Evolutionary conservation across 2,329 filamentous ascomycete genomes (phyloP).

Genomic region (Phialophora verrucosa): DNA sequence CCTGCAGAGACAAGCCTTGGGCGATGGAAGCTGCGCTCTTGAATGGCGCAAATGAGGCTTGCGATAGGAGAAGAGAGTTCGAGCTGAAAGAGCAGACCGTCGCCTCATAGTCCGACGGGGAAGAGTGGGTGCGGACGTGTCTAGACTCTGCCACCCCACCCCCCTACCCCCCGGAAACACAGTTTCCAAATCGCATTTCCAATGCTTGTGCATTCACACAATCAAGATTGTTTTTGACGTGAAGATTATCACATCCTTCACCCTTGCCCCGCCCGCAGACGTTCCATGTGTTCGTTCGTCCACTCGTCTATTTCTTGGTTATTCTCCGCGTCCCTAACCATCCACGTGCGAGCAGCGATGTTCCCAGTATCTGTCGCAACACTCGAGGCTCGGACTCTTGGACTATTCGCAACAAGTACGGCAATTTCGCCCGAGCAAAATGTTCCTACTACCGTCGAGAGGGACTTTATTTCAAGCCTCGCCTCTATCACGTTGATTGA

Average conservation of each 20-base stretch:
- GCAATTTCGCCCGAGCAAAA: not conserved
- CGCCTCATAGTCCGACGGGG: not conserved
- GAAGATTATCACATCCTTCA: not conserved
- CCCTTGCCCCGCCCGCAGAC: not conserved
- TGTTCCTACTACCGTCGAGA: not conserved
- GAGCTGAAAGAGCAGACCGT: constrained; percentile 4
- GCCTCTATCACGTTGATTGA: not conserved
- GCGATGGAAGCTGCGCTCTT: not conserved
- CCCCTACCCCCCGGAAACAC: not conserved
- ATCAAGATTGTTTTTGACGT: not conserved
- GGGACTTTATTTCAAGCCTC: not conserved
- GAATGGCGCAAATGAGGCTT: constrained; percentile 10
- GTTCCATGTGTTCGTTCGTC: not conserved
- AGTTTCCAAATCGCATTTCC: not conserved
- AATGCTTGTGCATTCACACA: not conserved
- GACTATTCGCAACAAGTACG: too few relatives aligned
- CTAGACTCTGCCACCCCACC: not conserved
- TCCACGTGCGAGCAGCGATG: not conserved
- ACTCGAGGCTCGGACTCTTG: not conserved
- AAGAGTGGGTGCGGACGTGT: not conserved
- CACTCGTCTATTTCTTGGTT: not conserved
- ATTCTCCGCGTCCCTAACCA: not conserved
- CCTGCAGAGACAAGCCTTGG: constrained; percentile 20
- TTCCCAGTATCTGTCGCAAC: not conserved
- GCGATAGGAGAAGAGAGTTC: not conserved